phyloP scores from a whole-genome alignment of 78 protist genomes.

The Polysphondylium violaceum region DNA sequence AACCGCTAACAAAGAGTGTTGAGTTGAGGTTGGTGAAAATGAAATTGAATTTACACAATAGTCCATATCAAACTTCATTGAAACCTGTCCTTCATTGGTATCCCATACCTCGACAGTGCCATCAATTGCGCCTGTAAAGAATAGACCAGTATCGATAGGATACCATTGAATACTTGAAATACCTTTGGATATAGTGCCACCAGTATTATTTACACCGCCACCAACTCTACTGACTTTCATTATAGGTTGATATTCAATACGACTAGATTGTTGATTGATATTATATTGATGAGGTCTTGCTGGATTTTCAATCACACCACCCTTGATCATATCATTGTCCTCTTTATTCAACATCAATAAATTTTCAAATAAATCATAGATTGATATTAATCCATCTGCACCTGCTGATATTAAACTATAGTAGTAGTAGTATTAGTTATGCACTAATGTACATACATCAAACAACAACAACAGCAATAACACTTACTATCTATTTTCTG shows the following conservation, averaged over 20 bases:
- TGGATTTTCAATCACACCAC: no score
- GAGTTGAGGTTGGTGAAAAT: not conserved
- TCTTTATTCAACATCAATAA: not conserved
- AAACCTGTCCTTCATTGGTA: slow-evolving; percentile 29
- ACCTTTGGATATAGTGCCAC: slow-evolving; percentile 3
- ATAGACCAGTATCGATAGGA: slow-evolving; percentile 74
- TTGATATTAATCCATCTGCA: slow-evolving; percentile 61
- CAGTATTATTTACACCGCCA: not conserved
- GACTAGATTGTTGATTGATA: not conserved
- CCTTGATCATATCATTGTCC: not conserved
- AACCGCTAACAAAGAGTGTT: slow-evolving; percentile 14
- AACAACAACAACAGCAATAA: not conserved
- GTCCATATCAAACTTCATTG: slow-evolving; percentile 36
- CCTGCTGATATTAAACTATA: slow-evolving; percentile 37
- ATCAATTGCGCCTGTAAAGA: slow-evolving; percentile 47
- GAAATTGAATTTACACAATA: slow-evolving; percentile 42
- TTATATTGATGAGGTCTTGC: not conserved
- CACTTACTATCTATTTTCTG: slow-evolving; percentile 67
- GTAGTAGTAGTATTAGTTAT: not conserved
- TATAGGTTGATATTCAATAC: slow-evolving; percentile 5
- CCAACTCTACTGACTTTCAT: not conserved
- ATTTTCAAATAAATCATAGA: slow-evolving; percentile 51
- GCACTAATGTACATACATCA: not conserved
- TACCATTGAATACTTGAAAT: slow-evolving; percentile 43
- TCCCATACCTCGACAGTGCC: slow-evolving; percentile 74